A percentile compares a stretch with the other conserved stretches of the same genome.
Conservation (phyloP, 2,329 filamentous ascomycete species). For the Exophiala dermatitidis region DNA sequence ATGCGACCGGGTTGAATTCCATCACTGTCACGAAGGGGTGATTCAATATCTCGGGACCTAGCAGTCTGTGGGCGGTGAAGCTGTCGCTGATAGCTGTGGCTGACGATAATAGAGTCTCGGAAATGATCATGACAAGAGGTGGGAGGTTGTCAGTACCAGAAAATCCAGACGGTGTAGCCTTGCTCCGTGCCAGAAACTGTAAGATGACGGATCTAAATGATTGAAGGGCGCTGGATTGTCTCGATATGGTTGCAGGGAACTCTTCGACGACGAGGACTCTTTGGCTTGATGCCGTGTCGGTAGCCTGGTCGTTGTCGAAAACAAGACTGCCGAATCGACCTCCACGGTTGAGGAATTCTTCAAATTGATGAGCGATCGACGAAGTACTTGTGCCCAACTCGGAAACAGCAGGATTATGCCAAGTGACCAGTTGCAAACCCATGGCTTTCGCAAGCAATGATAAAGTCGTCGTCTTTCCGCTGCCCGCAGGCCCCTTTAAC, state of each 20-base stretch:
- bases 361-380: slow-evolving; percentile 69
- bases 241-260: slow-evolving; percentile 68
- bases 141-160: slow-evolving; percentile 44
- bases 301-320: slow-evolving; percentile 27
- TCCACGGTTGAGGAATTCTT: slow-evolving; percentile 79
- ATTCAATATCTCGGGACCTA: slow-evolving; percentile 77
- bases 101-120: slow-evolving; percentile 80
- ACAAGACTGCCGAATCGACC: slow-evolving; percentile 71
- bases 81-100: slow-evolving; percentile 80
- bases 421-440: slow-evolving; percentile 72
- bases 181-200: slow-evolving; percentile 64
- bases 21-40: slow-evolving; percentile 73
- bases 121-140: slow-evolving; percentile 83
- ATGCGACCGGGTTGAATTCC: slow-evolving; percentile 88
- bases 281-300: slow-evolving; percentile 29
- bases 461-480: slow-evolving; percentile 86
- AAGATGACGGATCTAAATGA: slow-evolving; percentile 70
- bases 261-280: slow-evolving; percentile 70
- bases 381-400: slow-evolving; percentile 54
- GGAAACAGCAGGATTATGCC: slow-evolving; percentile 71
- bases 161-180: slow-evolving; percentile 48
- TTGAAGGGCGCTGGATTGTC: slow-evolving; percentile 56
- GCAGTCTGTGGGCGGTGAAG: slow-evolving; percentile 81
- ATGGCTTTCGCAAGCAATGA: slow-evolving; percentile 70
- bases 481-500: slow-evolving; percentile 82